phyloP scores from a whole-genome alignment of 164 flowering plant genomes.

The Tinospora cordifolia region DNA sequence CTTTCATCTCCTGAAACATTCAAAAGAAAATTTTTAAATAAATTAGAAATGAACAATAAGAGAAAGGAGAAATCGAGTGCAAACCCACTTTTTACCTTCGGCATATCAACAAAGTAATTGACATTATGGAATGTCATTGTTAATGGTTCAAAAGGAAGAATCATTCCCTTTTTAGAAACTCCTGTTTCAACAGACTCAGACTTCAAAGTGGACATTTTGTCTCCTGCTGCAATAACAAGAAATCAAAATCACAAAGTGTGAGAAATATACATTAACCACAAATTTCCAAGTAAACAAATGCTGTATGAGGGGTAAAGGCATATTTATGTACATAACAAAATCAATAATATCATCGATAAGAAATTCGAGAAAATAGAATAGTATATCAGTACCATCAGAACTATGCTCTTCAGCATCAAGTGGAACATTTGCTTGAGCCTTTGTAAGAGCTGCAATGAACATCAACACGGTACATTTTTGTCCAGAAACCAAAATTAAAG shows the following conservation, averaged over 20 bases:
- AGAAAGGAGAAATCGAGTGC: neutral
- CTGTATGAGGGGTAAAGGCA: neutral
- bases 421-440: constrained; percentile 35
- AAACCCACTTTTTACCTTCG: constrained; percentile 41
- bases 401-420: constrained; percentile 28
- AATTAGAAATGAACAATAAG: neutral
- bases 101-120: constrained; percentile 87
- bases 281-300: neutral
- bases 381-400: constrained; percentile 23
- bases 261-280: neutral
- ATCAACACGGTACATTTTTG: neutral
- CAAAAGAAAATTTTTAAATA: constrained; percentile 7
- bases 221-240: constrained; percentile 23
- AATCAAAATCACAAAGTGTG: neutral
- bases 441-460: constrained; percentile 42
- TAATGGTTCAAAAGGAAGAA: constrained; percentile 80
- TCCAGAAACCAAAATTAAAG: neutral
- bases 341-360: neutral
- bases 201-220: constrained; percentile 5
- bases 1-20: constrained; percentile 67
- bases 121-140: constrained; percentile 79
- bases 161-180: constrained; percentile 60
- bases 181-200: constrained; percentile 14
- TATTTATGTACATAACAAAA: neutral
- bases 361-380: constrained; percentile 4